phyloP scores from a whole-genome alignment of 2,329 filamentous ascomycete genomes.

The Botrytis aclada region DNA sequence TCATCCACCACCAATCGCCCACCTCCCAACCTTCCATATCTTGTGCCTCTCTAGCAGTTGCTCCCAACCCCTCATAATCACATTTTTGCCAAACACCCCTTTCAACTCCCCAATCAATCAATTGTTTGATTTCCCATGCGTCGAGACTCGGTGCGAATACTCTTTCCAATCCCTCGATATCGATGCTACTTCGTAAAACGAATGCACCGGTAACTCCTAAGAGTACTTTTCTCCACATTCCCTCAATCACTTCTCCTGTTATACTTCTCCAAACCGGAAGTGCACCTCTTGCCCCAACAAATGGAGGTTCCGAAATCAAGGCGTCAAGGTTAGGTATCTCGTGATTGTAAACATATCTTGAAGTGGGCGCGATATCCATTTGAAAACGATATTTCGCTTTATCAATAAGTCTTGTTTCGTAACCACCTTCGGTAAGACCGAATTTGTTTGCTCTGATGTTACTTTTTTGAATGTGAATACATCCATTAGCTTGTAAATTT shows the following conservation, averaged over 20 bases:
- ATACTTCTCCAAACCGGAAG: conserved; percentile 73
- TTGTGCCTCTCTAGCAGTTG: conserved; percentile 27
- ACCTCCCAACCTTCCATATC: conserved; percentile 42
- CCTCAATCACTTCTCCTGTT: conserved; percentile 55
- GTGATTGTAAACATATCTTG: conserved; percentile 55
- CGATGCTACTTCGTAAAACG: conserved; percentile 59
- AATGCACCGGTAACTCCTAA: conserved; percentile 60
- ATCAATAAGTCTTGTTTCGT: conserved; percentile 66
- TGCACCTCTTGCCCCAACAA: conserved; percentile 45
- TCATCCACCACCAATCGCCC: conserved; percentile 67
- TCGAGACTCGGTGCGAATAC: conserved; percentile 58
- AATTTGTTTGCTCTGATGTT: conserved; percentile 62
- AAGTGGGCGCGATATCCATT: conserved; percentile 57
- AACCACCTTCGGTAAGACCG: conserved; percentile 68
- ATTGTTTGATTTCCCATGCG: conserved; percentile 58
- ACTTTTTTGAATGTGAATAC: conserved; percentile 51
- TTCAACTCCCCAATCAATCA: conserved; percentile 56
- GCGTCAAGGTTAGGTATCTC: conserved; percentile 45
- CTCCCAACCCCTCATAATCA: conserved; percentile 5
- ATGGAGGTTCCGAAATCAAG: conserved; percentile 37
- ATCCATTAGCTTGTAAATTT: conserved; percentile 60
- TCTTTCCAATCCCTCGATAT: conserved; percentile 50
- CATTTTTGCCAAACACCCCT: conserved; percentile 39
- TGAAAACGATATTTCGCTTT: conserved; percentile 64
- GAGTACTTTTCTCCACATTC: conserved; percentile 63